These are phyloP conservation scores for Phytophthora ohioensis DNA, from an alignment of 352 stramenopile genomes.

Conservation along the genomic window DNA sequence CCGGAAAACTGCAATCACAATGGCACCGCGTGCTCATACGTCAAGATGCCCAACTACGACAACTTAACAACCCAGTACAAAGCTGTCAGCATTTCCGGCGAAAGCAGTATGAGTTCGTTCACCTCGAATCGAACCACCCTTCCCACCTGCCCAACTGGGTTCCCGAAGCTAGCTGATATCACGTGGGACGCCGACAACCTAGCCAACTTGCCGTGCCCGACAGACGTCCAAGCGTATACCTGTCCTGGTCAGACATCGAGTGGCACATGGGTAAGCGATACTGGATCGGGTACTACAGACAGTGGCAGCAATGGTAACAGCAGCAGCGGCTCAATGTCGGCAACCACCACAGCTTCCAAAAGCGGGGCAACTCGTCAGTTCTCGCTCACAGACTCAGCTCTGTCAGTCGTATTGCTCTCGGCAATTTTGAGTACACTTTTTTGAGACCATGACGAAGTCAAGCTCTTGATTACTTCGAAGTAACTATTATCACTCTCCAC, in stretches of 20 bases:
- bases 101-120: slow-evolving; percentile 43
- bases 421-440: slow-evolving; percentile 11
- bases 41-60: slow-evolving; percentile 82
- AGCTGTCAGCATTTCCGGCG: slow-evolving; percentile 39
- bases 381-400: slow-evolving; percentile 12
- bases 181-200: slow-evolving; percentile 43
- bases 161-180: slow-evolving; percentile 33
- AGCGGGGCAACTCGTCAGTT: slow-evolving; percentile 11
- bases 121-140: slow-evolving; percentile 35
- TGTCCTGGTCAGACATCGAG: slow-evolving; percentile 53
- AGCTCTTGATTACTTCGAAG: background rate
- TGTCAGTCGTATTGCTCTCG: slow-evolving; percentile 14
- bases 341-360: slow-evolving; percentile 11
- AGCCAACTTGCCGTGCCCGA: slow-evolving; percentile 33
- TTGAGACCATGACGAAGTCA: slow-evolving; percentile 8
- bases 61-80: slow-evolving; percentile 66
- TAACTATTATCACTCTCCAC: no score
- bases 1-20: slow-evolving; percentile 74
- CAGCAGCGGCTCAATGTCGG: slow-evolving; percentile 5
- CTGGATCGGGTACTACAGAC: slow-evolving; percentile 16
- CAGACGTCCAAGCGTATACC: slow-evolving; percentile 33
- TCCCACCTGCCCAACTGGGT: slow-evolving; percentile 39
- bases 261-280: slow-evolving; percentile 48
- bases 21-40: slow-evolving; percentile 61
- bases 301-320: slow-evolving; percentile 6